Evolutionary conservation across 768 basidiomycete species (phyloP), one percentile per base, ranked within the genome.

Genomic region (Phlebiopsis flavidoalba): DNA sequence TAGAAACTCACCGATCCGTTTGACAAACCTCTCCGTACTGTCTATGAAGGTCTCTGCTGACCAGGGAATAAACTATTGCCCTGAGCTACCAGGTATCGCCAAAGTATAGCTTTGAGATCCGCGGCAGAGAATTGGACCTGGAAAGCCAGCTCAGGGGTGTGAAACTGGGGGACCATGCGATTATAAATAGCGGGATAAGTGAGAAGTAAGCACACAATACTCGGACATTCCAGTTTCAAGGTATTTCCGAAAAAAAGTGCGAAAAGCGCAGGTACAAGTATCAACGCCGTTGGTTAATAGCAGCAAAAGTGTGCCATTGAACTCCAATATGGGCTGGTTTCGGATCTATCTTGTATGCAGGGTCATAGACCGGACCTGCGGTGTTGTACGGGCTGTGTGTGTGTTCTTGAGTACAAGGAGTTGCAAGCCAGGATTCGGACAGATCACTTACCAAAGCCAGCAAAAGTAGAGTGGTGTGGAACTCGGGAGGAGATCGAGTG

Each of bases 21-120:
- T n/a, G n/a, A 86, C 83, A 19, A n/a, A 82, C 73, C 53, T 83
- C 77, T 1, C 86, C 86, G 56, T 84, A 86, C 51, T 73, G 74
- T 46, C 77, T 72, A 64, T 86, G 86, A n/a, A 85, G 67, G 19
- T 69, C 12, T 43, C 11, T 43, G 40, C 3, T 17, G 11, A 43
- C 8, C 4, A 43, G 66, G n/a, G n/a, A n/a, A 64, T 85, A 79
- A n/a, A 82, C 80, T 61, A 60, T 64, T 11, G 62, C 70, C 48
- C 10, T 22, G 48, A 22, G 54, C 31, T 8, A 60, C 59, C 24
- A 62, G 37, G 33, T 52, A 59, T n/a, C 14, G 55, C n/a, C 53
- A 33, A 59, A 47, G 57, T 64, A 67, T 3, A 67, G 19, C 51
- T 62, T 67, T 5, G 66, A 53, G 15, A 66, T n/a, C n/a, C n/a